A percentile compares a stretch with the other conserved stretches of the same genome.
Evolutionary conservation across 2,329 filamentous ascomycete species (phyloP).

Genomic region (Pezicula carpinea): DNA sequence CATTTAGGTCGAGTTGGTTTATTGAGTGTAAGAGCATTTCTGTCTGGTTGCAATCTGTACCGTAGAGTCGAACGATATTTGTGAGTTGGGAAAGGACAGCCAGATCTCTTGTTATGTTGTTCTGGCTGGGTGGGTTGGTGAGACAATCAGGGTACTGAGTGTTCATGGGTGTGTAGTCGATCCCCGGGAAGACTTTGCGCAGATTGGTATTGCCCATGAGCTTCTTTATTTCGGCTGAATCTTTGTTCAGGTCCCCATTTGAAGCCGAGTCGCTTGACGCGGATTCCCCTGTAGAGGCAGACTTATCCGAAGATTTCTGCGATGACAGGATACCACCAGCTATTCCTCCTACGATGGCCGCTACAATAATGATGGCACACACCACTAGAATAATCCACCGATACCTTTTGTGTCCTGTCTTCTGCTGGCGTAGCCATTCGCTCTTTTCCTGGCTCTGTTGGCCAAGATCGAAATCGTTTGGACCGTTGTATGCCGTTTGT

Average conservation of each 20-base stretch:
- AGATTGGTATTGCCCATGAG: constrained; percentile 76
- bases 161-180: constrained; percentile 92
- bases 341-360: constrained; percentile 68
- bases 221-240: constrained; percentile 74
- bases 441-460: constrained; percentile 50
- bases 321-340: constrained; percentile 67
- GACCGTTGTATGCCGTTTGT: constrained; percentile 10
- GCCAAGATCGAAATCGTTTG: constrained; percentile 17
- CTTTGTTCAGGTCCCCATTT: constrained; percentile 67
- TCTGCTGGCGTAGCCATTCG: constrained; percentile 58
- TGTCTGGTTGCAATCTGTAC: constrained; percentile 96
- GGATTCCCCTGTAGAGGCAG: constrained; percentile 34
- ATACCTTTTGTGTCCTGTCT: constrained; percentile 58
- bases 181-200: constrained; percentile 90
- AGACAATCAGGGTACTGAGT: constrained; percentile 85
- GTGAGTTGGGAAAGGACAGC: constrained; percentile 88
- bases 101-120: constrained; percentile 89
- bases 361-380: constrained; percentile 61
- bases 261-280: constrained; percentile 53
- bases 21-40: constrained; percentile 88
- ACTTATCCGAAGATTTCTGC: constrained; percentile 33
- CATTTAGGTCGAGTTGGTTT: constrained; percentile 64
- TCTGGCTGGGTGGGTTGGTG: constrained; percentile 74
- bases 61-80: constrained; percentile 83
- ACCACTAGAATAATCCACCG: constrained; percentile 64